A percentile compares a stretch with the other conserved stretches of the same genome.
These are phyloP conservation scores for Alloascoidea hylecoeti DNA, from an alignment of 805 yeast species.

Conservation along the genomic window DNA sequence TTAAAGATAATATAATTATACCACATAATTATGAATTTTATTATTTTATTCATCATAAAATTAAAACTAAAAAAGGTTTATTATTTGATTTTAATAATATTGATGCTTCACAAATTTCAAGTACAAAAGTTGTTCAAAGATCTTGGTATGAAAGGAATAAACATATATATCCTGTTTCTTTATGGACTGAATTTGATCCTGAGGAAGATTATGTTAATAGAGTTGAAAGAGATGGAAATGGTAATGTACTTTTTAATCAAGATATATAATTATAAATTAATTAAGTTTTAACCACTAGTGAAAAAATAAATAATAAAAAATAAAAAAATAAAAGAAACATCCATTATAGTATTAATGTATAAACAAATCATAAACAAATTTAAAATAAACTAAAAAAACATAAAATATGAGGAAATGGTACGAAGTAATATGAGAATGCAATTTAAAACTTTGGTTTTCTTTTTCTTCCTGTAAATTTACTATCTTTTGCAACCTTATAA, in stretches of 20 bases:
- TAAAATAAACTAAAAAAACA: conserved; percentile 5
- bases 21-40: conserved; percentile 16
- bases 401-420: background rate
- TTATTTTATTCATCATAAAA: conserved; percentile 11
- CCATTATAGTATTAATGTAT: too few relatives aligned
- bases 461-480: conserved; percentile 83
- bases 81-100: conserved; percentile 11
- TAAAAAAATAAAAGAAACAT: too few relatives aligned
- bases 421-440: too few relatives aligned
- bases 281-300: too few relatives aligned
- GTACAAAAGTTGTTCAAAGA: conserved; percentile 13
- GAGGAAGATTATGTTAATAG: conserved; percentile 12
- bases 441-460: conserved; percentile 55
- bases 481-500: conserved; percentile 64
- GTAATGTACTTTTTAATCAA: conserved; percentile 7
- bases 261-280: background rate
- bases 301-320: too few relatives aligned
- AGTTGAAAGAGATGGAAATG: conserved; percentile 11
- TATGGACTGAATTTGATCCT: conserved; percentile 17
- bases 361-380: background rate
- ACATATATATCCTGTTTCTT: conserved; percentile 15
- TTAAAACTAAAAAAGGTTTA: conserved; percentile 11
- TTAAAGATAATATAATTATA: conserved; percentile 14
- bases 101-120: conserved; percentile 5
- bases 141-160: conserved; percentile 16